Conservation (phyloP, 306 rosid species). For the Rosa chinensis region DNA sequence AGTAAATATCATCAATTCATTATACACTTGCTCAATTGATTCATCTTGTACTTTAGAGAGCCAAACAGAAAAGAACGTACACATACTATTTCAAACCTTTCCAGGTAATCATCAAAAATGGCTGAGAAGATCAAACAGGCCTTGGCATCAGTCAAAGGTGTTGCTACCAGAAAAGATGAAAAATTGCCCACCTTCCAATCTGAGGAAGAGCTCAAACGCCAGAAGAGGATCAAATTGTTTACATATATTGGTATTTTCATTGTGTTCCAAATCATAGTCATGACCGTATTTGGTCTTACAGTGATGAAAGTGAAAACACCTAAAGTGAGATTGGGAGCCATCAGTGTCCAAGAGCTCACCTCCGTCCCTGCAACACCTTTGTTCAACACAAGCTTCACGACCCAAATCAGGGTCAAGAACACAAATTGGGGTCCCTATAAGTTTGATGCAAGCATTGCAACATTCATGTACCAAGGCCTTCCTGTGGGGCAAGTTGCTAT, state of each 20-base stretch:
- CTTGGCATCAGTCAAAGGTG: not conserved
- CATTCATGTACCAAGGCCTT: not conserved
- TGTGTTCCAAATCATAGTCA: constrained; percentile 10
- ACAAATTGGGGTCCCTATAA: constrained; percentile 17
- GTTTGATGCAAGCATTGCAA: not conserved
- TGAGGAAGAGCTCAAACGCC: constrained; percentile 12
- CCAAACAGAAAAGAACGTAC: not conserved
- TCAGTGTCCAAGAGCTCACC: not conserved
- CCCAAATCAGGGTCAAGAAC: constrained; percentile 20
- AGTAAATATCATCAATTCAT: not conserved
- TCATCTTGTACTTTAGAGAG: not conserved
- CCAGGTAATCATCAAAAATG: not conserved
- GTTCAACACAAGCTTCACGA: not conserved
- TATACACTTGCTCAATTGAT: not conserved
- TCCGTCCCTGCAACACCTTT: not conserved
- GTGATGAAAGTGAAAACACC: constrained; percentile 20
- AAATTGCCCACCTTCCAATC: not conserved
- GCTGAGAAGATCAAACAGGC: constrained; percentile 11
- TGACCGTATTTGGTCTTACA: not conserved
- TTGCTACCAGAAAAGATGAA: not conserved
- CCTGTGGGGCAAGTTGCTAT: not conserved
- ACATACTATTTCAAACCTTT: not conserved
- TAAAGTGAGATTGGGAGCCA: constrained; percentile 1
- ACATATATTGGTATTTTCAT: not conserved
- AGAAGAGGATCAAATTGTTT: constrained; percentile 9